Evolutionary conservation across 768 basidiomycete species (phyloP).

Genomic region (Calvatia gigantea): DNA sequence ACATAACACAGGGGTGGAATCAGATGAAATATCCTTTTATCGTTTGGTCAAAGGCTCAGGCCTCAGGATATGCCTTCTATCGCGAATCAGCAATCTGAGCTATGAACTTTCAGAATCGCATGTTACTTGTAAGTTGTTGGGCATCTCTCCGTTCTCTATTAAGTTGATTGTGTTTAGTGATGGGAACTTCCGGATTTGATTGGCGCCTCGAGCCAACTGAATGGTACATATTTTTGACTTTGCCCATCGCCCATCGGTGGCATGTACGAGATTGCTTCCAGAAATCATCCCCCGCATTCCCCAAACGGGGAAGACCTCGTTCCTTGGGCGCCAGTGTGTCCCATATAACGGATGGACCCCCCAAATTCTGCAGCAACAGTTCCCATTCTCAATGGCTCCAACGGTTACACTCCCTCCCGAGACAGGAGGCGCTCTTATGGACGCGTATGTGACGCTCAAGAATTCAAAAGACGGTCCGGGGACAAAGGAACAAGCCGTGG

Average conservation of each 20-base stretch:
- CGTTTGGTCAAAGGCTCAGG: too few relatives aligned
- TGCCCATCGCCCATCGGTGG: too few relatives aligned
- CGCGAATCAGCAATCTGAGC: background rate
- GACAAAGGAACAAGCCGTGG: slow-evolving; percentile 5
- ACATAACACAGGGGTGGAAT: too few relatives aligned
- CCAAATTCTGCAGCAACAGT: background rate
- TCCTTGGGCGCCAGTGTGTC: background rate
- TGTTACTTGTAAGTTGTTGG: too few relatives aligned
- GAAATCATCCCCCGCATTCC: background rate
- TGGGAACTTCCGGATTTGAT: background rate
- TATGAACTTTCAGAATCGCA: too few relatives aligned
- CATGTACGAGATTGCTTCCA: too few relatives aligned
- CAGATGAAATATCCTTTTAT: too few relatives aligned
- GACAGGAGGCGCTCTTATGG: background rate
- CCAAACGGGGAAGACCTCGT: background rate
- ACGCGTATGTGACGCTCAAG: background rate
- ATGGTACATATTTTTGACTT: too few relatives aligned
- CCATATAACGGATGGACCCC: background rate
- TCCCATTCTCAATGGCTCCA: background rate
- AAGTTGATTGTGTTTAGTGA: background rate
- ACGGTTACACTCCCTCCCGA: background rate
- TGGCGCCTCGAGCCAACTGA: too few relatives aligned
- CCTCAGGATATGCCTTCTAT: background rate
- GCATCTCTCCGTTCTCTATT: background rate
- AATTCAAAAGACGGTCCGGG: background rate